phyloP scores from a whole-genome alignment of 805 yeast species.

The Teunomyces panamensis region DNA sequence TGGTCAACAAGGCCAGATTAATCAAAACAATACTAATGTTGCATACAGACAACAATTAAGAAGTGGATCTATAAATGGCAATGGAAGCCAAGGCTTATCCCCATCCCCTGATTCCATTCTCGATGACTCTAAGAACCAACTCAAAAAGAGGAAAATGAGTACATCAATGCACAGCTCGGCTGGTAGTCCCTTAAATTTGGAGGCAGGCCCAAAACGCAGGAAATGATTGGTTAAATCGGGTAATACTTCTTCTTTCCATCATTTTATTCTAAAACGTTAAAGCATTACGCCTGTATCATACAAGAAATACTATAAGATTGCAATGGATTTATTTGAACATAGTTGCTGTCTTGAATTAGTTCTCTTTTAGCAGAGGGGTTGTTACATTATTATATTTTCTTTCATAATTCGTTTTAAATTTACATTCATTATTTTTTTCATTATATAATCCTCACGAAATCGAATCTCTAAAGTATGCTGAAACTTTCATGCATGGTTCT shows the following conservation, averaged over 20 bases:
- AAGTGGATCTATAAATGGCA: background rate
- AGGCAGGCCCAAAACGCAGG: conserved; percentile 9
- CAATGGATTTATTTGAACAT: background rate
- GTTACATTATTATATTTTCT: background rate
- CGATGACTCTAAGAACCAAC: conserved; percentile 9
- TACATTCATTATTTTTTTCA: background rate
- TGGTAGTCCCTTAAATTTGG: conserved; percentile 10
- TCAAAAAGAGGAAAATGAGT: conserved; percentile 12
- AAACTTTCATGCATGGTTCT: background rate
- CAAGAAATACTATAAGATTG: background rate
- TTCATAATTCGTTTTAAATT: background rate
- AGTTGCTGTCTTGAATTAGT: background rate
- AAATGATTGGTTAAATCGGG: conserved; percentile 3
- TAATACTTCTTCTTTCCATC: background rate
- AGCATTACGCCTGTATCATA: conserved; percentile 3
- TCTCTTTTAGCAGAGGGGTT: background rate
- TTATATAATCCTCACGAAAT: background rate
- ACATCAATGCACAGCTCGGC: conserved; percentile 6
- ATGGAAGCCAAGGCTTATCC: background rate
- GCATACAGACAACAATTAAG: conserved; percentile 4
- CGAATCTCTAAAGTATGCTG: too few species aligned
- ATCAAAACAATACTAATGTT: background rate
- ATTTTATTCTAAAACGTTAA: background rate
- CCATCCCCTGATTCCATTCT: conserved; percentile 5
- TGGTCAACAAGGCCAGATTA: conserved; percentile 2